phyloP scores from a whole-genome alignment of 768 basidiomycete genomes.

The Boletus reticulatus region DNA sequence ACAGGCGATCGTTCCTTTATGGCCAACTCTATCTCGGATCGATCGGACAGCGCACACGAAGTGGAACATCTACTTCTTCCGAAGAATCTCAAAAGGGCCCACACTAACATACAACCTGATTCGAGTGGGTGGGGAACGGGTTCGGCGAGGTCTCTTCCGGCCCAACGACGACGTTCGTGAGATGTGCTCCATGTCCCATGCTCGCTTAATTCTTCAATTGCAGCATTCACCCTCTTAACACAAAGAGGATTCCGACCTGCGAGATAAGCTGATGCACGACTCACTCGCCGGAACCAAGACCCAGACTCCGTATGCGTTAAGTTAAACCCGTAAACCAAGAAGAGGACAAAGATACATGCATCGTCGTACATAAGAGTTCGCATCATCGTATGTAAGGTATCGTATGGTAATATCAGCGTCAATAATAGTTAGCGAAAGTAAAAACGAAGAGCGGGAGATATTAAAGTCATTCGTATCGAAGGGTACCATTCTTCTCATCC shows the following conservation, averaged over 20 bases:
- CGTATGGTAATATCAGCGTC: conserved; percentile 12
- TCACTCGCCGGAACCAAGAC: not conserved
- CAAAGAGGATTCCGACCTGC: conserved; percentile 51
- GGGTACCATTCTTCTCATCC: conserved; percentile 73
- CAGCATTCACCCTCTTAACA: conserved; percentile 44
- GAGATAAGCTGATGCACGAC: conserved; percentile 15
- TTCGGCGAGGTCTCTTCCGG: conserved; percentile 21
- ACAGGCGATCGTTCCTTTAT: conserved; percentile 41
- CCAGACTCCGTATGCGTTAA: conserved; percentile 9
- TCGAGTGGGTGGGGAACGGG: conserved; percentile 39
- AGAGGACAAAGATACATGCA: conserved; percentile 24
- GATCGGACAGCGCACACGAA: conserved; percentile 67
- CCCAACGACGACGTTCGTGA: conserved; percentile 29
- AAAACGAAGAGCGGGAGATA: not conserved
- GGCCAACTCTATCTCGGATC: conserved; percentile 49
- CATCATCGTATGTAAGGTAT: conserved; percentile 10
- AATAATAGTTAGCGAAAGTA: conserved; percentile 9
- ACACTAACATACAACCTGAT: conserved; percentile 17
- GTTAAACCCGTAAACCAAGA: conserved; percentile 15
- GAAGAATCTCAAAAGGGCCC: conserved; percentile 19
- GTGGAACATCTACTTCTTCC: conserved; percentile 63
- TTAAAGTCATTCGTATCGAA: conserved; percentile 37
- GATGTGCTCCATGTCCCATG: not conserved
- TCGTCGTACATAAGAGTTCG: conserved; percentile 1
- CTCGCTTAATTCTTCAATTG: not conserved